These are phyloP conservation scores for Prunella vulgaris DNA, from an alignment of 257 asterid species.

Conservation along the genomic window DNA sequence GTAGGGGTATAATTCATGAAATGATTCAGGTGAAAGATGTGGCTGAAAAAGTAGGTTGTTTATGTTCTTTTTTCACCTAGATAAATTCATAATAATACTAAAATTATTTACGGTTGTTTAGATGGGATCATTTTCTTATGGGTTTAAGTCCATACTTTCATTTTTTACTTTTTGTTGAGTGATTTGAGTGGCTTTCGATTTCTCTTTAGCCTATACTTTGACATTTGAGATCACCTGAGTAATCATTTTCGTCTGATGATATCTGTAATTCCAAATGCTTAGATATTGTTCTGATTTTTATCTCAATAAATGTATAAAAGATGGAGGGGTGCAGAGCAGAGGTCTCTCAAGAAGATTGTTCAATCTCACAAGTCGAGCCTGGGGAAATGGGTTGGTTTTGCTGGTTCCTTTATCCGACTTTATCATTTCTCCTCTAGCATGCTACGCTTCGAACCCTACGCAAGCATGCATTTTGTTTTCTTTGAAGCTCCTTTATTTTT, in stretches of 20 bases:
- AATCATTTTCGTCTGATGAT: background rate
- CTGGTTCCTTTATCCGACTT: slow-evolving; percentile 2
- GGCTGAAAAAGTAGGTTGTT: background rate
- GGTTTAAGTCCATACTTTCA: background rate
- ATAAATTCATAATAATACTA: background rate
- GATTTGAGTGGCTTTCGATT: background rate
- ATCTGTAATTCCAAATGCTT: background rate
- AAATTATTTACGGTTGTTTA: background rate
- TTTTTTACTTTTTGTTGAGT: background rate
- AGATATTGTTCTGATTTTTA: background rate
- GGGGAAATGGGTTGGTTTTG: slow-evolving; percentile 36
- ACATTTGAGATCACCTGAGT: background rate
- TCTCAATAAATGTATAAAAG: slow-evolving; percentile 28
- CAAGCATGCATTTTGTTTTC: background rate
- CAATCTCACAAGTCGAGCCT: slow-evolving; percentile 27
- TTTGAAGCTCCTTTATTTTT: background rate
- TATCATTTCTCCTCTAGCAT: background rate
- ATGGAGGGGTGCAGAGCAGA: slow-evolving; percentile 32
- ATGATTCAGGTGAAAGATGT: background rate
- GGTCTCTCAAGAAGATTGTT: slow-evolving; percentile 31
- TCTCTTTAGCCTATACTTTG: background rate
- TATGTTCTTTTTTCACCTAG: background rate
- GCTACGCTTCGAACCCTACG: background rate
- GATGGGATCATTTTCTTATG: background rate
- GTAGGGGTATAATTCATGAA: background rate